These are phyloP conservation scores for Talaromyces verruculosus DNA, from an alignment of 2,329 filamentous ascomycete species.

Conservation along the genomic window DNA sequence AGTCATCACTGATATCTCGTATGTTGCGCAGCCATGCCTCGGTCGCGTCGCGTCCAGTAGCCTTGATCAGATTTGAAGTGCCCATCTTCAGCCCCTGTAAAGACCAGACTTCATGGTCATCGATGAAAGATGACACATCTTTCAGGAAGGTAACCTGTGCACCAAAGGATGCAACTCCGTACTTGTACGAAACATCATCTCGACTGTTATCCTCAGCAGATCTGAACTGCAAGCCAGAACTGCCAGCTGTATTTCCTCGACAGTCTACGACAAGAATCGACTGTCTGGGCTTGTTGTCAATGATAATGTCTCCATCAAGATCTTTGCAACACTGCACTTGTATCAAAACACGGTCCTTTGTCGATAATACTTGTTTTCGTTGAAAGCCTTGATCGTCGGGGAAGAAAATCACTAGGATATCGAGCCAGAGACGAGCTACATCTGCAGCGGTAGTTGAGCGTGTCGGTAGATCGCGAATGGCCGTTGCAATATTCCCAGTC, in stretches of 20 bases:
- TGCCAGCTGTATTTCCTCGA: background rate
- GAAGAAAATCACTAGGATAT: conserved; percentile 15
- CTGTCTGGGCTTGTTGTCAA: background rate
- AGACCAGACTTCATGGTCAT: background rate
- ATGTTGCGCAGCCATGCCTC: conserved; percentile 16
- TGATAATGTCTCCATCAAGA: conserved; percentile 7
- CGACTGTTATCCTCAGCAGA: background rate
- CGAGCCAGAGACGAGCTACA: conserved; percentile 12
- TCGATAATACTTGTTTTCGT: background rate
- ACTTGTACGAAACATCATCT: background rate
- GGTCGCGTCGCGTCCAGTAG: conserved; percentile 16
- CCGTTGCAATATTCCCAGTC: conserved; percentile 5
- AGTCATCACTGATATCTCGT: background rate
- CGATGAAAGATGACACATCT: background rate
- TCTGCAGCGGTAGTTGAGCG: conserved; percentile 14
- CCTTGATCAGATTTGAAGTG: conserved; percentile 16
- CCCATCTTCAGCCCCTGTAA: conserved; percentile 4
- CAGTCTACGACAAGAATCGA: conserved; percentile 14
- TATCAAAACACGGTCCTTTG: background rate
- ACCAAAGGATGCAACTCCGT: conserved; percentile 15
- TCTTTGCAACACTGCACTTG: conserved; percentile 1
- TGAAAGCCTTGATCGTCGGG: conserved; percentile 15
- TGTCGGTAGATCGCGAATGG: conserved; percentile 13
- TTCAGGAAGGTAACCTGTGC: conserved; percentile 7
- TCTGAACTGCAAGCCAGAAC: background rate